These are phyloP conservation scores for Paragyromitra xinjiangensis DNA, from an alignment of 495 filamentous ascomycete genomes.

Conservation along the genomic window DNA sequence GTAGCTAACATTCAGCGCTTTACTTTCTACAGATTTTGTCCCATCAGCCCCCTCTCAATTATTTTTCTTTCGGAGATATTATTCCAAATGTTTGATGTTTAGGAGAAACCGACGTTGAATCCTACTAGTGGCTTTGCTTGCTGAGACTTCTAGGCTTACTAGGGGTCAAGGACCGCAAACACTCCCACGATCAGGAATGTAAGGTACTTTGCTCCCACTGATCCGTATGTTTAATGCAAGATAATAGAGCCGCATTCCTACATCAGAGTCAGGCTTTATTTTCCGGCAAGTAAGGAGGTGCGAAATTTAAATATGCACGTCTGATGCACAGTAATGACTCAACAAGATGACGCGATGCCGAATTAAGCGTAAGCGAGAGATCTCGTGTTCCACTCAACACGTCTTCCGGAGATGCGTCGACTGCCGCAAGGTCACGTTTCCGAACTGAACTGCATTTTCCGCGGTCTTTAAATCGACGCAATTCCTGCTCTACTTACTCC, in stretches of 20 bases:
- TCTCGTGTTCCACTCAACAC: slow-evolving; percentile 47
- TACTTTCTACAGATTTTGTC: too few species aligned
- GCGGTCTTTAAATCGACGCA: slow-evolving; percentile 4
- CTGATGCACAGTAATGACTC: slow-evolving; percentile 32
- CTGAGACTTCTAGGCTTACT: too few species aligned
- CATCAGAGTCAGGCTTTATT: too few species aligned
- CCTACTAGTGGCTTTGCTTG: too few species aligned
- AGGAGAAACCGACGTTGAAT: too few species aligned
- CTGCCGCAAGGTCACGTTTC: not conserved
- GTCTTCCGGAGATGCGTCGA: slow-evolving; percentile 39
- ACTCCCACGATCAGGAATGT: too few species aligned
- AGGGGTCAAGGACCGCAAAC: too few species aligned
- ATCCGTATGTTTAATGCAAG: not conserved
- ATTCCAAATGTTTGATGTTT: too few species aligned
- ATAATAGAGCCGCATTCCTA: not conserved
- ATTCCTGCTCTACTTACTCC: not conserved
- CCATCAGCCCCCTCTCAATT: too few species aligned
- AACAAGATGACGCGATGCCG: slow-evolving; percentile 21
- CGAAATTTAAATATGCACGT: not conserved
- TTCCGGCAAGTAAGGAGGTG: not conserved
- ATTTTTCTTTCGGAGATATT: too few species aligned
- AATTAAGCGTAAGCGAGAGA: slow-evolving; percentile 25
- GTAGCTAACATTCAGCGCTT: too few species aligned
- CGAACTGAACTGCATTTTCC: not conserved
- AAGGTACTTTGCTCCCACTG: too few species aligned